Base-by-base conservation (phyloP, 2,329 filamentous ascomycete genomes). In the Botrytis pseudocinerea region DNA sequence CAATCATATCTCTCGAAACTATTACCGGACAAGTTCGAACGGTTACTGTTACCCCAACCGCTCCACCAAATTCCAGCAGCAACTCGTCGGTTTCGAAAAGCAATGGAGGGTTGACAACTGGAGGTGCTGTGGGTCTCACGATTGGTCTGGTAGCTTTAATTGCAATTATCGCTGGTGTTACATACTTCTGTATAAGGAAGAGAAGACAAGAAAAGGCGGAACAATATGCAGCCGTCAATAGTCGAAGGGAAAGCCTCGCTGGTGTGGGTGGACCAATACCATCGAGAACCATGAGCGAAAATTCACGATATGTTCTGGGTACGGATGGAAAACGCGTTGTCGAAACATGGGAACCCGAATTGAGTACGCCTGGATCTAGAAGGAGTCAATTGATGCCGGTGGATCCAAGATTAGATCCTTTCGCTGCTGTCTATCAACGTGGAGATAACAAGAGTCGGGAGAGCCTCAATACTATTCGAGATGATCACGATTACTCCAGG, bases 401-500 rank as follows among this genome's bases (percentile, higher is more conserved):
- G 71, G 89, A 91, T 78, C 89, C 89, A 46, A 85, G 89, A 62
- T 86, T 91, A 83, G 87, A 91, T 77, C 89, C 89, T 0, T 90
- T 87, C 75, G 85, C 87, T 65, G 84, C 85, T 51, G 82, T 90
- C 20, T 91, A 90, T 79, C 82, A 83, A 61, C 84, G 87, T 28
- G 82, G 82, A 62, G 83, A 84, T 40, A 89, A 86, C 77, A 87
- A 87, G 79, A 91, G 89, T 77, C 86, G 86, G 74, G 89, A 91
- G 79, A 91, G 89, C 78, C 82, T 91, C 78, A 88, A 88, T 76
- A 91, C 89, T 1, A 82, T 91, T 8, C 87, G 87, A 73, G 89
- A 91, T 78, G 88, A 91, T 75, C 88, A 89, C 73, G 89, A 91
- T 76, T 91, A 91, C 78, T 91, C 89, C 57, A 84, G 89, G 75